Percentiles rank a stretch among this genome's conserved stretches.
Conservation (phyloP, 1,284 basidiomycete species). For the Hymenochaete sp. region DNA sequence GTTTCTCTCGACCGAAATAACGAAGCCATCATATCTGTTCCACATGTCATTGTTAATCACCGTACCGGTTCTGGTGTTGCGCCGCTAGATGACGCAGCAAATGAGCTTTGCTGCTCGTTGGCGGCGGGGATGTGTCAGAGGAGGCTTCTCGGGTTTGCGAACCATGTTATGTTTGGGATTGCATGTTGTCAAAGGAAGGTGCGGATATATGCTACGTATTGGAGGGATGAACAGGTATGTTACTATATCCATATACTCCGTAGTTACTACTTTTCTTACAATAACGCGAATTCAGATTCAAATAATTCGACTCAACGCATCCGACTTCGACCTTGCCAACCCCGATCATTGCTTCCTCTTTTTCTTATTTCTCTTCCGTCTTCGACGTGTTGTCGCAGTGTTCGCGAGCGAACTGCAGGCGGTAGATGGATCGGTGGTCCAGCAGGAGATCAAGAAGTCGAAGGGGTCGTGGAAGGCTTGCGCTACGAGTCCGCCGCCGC, state of each 20-base stretch:
- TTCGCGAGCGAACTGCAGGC: not conserved
- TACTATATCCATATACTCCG: too few relatives aligned
- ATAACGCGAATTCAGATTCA: slow-evolving; percentile 2
- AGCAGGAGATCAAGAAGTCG: not conserved
- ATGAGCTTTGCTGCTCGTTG: slow-evolving; percentile 4
- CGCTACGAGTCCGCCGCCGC: not conserved
- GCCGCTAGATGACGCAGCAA: slow-evolving; percentile 3
- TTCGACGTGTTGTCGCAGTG: not conserved
- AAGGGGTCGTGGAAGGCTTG: slow-evolving; percentile 9
- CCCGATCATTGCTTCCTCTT: slow-evolving; percentile 7
- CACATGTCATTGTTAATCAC: slow-evolving; percentile 5
- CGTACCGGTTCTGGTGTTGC: not conserved
- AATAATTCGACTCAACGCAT: slow-evolving; percentile 4
- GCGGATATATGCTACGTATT: slow-evolving; percentile 1
- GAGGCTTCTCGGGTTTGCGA: slow-evolving; percentile 1
- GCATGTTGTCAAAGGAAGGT: slow-evolving; percentile 3
- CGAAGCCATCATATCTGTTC: slow-evolving; percentile 1
- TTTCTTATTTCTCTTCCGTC: slow-evolving; percentile 4
- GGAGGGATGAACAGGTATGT: slow-evolving; percentile 7
- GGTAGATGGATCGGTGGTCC: not conserved
- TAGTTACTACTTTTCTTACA: not conserved
- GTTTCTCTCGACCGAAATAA: not conserved
- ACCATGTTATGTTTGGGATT: slow-evolving; percentile 8
- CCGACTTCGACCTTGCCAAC: slow-evolving; percentile 3
- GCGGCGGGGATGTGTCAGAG: slow-evolving; percentile 6